Evolutionary conservation across 106 monocot species (phyloP).

Genomic region (Allium cepa): DNA sequence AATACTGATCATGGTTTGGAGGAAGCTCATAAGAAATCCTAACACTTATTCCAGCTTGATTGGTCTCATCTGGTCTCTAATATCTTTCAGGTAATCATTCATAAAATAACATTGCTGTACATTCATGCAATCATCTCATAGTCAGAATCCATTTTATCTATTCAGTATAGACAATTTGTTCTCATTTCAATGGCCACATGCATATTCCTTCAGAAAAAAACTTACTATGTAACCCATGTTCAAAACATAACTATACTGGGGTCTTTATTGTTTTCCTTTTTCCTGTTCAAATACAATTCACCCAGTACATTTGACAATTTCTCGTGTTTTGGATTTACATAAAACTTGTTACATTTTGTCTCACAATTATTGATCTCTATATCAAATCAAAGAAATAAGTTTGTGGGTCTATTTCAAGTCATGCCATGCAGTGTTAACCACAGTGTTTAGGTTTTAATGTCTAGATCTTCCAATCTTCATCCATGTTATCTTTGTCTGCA

Average conservation of each 20-base stretch:
- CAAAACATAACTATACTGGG: neutral
- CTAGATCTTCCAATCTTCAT: neutral
- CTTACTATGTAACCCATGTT: neutral
- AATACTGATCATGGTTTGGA: conserved; percentile 90
- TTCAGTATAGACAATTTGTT: neutral
- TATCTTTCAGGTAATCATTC: conserved; percentile 62
- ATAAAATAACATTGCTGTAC: neutral
- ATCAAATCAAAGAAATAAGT: too few species aligned
- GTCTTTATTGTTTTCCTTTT: too few species aligned
- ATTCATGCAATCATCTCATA: neutral
- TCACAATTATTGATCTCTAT: too few species aligned
- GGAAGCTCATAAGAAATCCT: conserved; percentile 87
- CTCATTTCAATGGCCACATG: neutral
- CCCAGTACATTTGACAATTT: too few species aligned
- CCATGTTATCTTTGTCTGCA: neutral
- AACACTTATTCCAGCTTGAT: conserved; percentile 84
- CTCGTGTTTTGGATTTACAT: too few species aligned
- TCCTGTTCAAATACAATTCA: too few species aligned
- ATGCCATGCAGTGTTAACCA: too few species aligned
- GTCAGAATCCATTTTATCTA: neutral
- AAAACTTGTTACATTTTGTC: too few species aligned
- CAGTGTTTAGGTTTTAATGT: neutral
- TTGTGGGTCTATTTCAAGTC: too few species aligned
- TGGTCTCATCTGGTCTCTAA: conserved; percentile 74
- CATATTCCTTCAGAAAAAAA: neutral